Base-by-base conservation (phyloP, 495 filamentous ascomycete genomes). In the Cercophora newfieldiana region DNA sequence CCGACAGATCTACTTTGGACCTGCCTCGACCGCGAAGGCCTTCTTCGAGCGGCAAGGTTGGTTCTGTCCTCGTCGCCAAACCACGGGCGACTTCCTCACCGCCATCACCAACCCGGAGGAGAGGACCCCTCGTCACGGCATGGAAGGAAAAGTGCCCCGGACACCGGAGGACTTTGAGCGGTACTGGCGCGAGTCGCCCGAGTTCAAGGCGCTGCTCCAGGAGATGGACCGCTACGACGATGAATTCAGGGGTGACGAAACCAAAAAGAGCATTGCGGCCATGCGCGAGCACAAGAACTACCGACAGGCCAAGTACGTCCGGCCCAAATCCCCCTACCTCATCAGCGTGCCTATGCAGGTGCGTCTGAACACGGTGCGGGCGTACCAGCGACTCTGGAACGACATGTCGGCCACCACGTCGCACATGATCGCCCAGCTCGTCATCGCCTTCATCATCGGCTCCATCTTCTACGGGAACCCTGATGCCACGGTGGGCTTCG, bases 31-130 rank as follows among this genome's bases (percentile, higher is more conserved):
- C 12, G 88, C 88, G 21, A 85, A 80, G 64, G 73, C 78, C 3
- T 90, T 86, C 65, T 90, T 91, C 66, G 78, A 78, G 48, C 72
- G 81, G 0, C 83, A 89, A 77, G 87, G 88, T 21, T 91, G 84
- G 79, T 53, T 85, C 61, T 90, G 87, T 65, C 86, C 88, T 0
- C 80, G 87, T 0, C 80, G 90, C 26, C 87, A 86, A 57, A 94
- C 90, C 14, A 91, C 90, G 1, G 88, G 89, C 83, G 80, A 92
- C 80, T 87, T 93, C 79, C 76, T 95, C 19, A 94, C 91, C 16
- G 87, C 89, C 7, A 79, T 93, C 26, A 92, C 91, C 6, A 90
- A 91, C 71, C 85, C 88, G 2, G 81, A 82, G n/a, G 90, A 91
- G 62, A 81, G 91, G 19, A 79, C 82, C 19, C 86, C 89, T 66